Conservation (phyloP, 306 rosid genomes). For the Arachis stenosperma region DNA sequence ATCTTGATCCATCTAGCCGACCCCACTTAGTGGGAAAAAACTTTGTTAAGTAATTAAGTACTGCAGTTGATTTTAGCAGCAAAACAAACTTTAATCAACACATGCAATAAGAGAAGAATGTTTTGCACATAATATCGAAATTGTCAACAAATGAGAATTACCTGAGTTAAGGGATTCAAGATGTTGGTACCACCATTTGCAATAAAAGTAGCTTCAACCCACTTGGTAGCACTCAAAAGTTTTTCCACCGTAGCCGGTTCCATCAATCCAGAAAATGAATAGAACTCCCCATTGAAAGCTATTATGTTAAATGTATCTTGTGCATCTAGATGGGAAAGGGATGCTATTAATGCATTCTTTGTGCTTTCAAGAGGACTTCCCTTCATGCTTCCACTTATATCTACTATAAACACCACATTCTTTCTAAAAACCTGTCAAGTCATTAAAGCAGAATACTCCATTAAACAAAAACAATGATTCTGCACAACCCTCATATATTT, state of each 20-base stretch:
- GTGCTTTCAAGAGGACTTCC: slow-evolving; percentile 75
- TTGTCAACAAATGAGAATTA: slow-evolving; percentile 32
- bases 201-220: slow-evolving; percentile 56
- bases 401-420: slow-evolving; percentile 82
- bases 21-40: no score
- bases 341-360: slow-evolving; percentile 68
- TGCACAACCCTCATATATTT: slow-evolving; percentile 1
- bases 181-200: slow-evolving; percentile 85
- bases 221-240: slow-evolving; percentile 62
- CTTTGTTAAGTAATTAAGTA: no score
- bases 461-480: slow-evolving; percentile 9
- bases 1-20: no score
- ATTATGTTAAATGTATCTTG: slow-evolving; percentile 84
- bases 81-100: slow-evolving; percentile 1
- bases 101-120: slow-evolving; percentile 28
- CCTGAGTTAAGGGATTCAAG: slow-evolving; percentile 79
- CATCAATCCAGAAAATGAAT: slow-evolving; percentile 70
- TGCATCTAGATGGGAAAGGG: slow-evolving; percentile 64
- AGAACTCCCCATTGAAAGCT: slow-evolving; percentile 63
- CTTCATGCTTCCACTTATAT: slow-evolving; percentile 85
- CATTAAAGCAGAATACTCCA: slow-evolving; percentile 22
- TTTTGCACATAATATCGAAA: slow-evolving; percentile 28
- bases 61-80: no score
- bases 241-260: slow-evolving; percentile 65
- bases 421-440: slow-evolving; percentile 67